phyloP scores from a whole-genome alignment of 1,284 basidiomycete species.

The Leccinum fallax region DNA sequence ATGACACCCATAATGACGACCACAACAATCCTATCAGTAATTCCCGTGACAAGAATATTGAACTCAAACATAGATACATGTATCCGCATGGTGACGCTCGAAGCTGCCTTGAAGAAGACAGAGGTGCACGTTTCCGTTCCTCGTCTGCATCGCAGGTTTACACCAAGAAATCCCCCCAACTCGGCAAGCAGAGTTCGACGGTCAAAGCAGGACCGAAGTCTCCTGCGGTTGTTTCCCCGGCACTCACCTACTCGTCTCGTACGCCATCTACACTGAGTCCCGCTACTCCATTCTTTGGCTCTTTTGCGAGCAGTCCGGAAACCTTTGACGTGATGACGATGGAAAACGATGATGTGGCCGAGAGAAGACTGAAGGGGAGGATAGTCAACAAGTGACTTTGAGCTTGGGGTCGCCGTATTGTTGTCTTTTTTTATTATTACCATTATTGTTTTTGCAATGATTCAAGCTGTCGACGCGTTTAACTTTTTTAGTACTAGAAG shows the following conservation, averaged over 20 bases:
- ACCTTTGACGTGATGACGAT: conserved; percentile 28
- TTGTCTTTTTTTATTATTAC: conserved; percentile 3
- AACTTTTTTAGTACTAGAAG: conserved; percentile 4
- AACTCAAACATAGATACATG: conserved; percentile 18
- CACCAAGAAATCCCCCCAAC: conserved; percentile 15
- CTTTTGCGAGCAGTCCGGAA: conserved; percentile 30
- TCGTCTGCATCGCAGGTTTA: conserved; percentile 15
- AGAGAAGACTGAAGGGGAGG: conserved; percentile 30
- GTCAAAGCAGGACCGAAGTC: conserved; percentile 34
- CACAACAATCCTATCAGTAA: conserved; percentile 10
- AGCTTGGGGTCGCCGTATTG: conserved; percentile 1
- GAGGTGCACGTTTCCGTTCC: conserved; percentile 12
- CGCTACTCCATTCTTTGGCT: conserved; percentile 58
- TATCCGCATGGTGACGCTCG: conserved; percentile 20
- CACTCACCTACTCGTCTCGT: conserved; percentile 60
- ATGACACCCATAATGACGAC: neutral
- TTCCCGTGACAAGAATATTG: conserved; percentile 12
- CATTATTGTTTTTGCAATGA: conserved; percentile 3
- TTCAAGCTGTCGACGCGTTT: conserved; percentile 7
- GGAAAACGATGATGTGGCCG: conserved; percentile 26
- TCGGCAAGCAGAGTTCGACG: conserved; percentile 14
- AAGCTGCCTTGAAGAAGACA: conserved; percentile 5
- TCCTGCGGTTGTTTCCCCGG: conserved; percentile 55
- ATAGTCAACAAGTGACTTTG: conserved; percentile 18
- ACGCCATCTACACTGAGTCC: conserved; percentile 64